A percentile compares a stretch with the other conserved stretches of the same genome.
phyloP scores from a whole-genome alignment of 257 asterid species.

The Datura wrightii region DNA sequence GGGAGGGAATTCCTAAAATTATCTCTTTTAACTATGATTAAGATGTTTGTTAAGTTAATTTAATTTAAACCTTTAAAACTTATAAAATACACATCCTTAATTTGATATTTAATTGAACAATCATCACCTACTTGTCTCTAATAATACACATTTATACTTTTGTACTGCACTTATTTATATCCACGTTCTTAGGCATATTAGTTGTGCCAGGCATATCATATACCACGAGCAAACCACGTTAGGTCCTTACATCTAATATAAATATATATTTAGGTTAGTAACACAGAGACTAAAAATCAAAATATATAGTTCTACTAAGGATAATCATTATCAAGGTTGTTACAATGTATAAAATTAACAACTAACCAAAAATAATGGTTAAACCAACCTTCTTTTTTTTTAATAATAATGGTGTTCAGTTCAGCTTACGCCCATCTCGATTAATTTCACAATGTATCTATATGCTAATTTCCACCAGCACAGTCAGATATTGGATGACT shows the following conservation, averaged over 20 bases:
- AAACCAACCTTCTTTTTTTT: neutral
- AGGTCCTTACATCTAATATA: neutral
- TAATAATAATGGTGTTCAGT: neutral
- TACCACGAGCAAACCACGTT: neutral
- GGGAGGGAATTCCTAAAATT: too few relatives aligned
- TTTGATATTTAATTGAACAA: neutral
- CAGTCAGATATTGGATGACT: neutral
- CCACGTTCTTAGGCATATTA: slow-evolving; percentile 26
- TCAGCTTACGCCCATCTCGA: neutral
- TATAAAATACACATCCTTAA: neutral
- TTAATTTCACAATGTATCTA: neutral
- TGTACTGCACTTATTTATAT: neutral
- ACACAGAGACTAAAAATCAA: neutral
- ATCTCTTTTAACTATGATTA: too few relatives aligned
- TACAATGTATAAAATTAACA: slow-evolving; percentile 9
- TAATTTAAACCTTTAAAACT: too few relatives aligned
- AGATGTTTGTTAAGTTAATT: too few relatives aligned
- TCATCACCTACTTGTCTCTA: neutral
- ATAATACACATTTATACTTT: neutral
- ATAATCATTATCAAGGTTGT: slow-evolving; percentile 19
- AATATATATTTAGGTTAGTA: neutral
- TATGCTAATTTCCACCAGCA: neutral
- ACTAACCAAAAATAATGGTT: neutral
- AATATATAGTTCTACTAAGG: neutral
- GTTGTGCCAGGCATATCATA: neutral